These are phyloP conservation scores for Cryphonectria carpinicola DNA, from an alignment of 2,329 filamentous ascomycete genomes.

Conservation along the genomic window DNA sequence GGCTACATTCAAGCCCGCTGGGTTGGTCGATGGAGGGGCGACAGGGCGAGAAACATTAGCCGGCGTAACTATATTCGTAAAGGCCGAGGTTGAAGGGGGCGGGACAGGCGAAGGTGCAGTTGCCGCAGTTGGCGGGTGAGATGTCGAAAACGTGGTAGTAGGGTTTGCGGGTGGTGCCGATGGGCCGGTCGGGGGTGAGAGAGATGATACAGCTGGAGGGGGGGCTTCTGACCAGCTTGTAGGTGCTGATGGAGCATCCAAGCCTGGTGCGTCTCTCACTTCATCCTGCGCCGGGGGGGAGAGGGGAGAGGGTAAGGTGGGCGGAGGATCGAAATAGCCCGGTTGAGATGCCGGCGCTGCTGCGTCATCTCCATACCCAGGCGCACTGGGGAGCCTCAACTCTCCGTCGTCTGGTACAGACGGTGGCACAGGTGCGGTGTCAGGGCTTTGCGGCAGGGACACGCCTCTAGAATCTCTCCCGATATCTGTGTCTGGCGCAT, in stretches of 20 bases:
- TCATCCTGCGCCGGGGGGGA: conserved; percentile 38
- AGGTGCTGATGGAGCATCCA: conserved; percentile 34
- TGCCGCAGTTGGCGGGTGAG: conserved; percentile 34
- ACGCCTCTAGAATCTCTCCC: conserved; percentile 39
- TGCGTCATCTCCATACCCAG: conserved; percentile 31
- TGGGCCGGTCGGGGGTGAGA: conserved; percentile 35
- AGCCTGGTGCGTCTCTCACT: conserved; percentile 31
- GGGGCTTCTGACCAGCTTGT: conserved; percentile 32
- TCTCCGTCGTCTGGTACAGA: conserved; percentile 31
- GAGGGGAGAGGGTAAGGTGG: conserved; percentile 34
- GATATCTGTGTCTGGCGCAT: conserved; percentile 51
- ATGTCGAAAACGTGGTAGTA: conserved; percentile 33
- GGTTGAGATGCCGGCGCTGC: conserved; percentile 20
- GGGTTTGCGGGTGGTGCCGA: conserved; percentile 30
- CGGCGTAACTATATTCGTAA: conserved; percentile 29
- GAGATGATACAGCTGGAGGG: conserved; percentile 39
- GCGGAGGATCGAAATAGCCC: conserved; percentile 28
- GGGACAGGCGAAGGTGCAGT: conserved; percentile 36
- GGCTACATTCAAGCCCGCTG: conserved; percentile 12
- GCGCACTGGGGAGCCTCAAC: conserved; percentile 37
- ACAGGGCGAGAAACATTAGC: conserved; percentile 29
- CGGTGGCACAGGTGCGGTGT: conserved; percentile 36
- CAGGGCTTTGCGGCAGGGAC: conserved; percentile 43
- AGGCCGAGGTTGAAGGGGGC: conserved; percentile 31
- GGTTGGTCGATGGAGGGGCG: conserved; percentile 26